Percentiles rank a stretch among this genome's conserved stretches.
phyloP scores from a whole-genome alignment of 805 yeast species.

The Ogataea philodendri region DNA sequence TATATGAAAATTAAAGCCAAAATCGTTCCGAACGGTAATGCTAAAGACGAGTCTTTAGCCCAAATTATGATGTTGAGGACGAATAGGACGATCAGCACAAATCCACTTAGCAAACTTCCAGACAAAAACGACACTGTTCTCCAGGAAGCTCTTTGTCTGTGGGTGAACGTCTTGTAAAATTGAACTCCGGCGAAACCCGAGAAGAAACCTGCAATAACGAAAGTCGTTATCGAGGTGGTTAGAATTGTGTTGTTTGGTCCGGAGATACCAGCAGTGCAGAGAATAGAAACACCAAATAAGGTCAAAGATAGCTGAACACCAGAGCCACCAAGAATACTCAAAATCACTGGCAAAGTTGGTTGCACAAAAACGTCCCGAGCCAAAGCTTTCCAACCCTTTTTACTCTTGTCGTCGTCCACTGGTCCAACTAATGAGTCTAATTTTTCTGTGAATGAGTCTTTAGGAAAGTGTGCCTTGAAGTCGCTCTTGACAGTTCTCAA shows the following conservation, averaged over 20 bases:
- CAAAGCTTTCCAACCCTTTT: constrained; percentile 52
- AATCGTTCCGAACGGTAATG: constrained; percentile 77
- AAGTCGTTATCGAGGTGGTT: constrained; percentile 55
- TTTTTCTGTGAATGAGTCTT: constrained; percentile 19
- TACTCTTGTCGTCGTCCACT: constrained; percentile 7
- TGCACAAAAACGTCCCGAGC: constrained; percentile 51
- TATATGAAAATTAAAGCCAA: constrained; percentile 57
- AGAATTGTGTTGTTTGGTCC: constrained; percentile 65
- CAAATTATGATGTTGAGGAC: constrained; percentile 67
- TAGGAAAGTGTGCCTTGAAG: constrained; percentile 26
- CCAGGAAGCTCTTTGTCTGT: constrained; percentile 39
- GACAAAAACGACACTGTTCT: constrained; percentile 41
- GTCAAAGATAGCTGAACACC: constrained; percentile 75
- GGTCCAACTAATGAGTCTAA: constrained; percentile 16
- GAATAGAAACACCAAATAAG: constrained; percentile 55
- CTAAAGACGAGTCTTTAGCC: constrained; percentile 71
- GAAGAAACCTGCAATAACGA: constrained; percentile 68
- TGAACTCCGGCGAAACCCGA: constrained; percentile 73
- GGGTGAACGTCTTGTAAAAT: constrained; percentile 54
- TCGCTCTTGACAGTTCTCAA: constrained; percentile 54
- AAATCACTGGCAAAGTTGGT: constrained; percentile 47
- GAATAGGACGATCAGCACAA: constrained; percentile 48
- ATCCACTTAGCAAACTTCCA: constrained; percentile 48
- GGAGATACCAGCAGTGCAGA: constrained; percentile 56
- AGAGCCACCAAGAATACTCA: constrained; percentile 62